These are phyloP conservation scores for Biscogniauxia marginata DNA, from an alignment of 2,329 filamentous ascomycete species.

Conservation along the genomic window DNA sequence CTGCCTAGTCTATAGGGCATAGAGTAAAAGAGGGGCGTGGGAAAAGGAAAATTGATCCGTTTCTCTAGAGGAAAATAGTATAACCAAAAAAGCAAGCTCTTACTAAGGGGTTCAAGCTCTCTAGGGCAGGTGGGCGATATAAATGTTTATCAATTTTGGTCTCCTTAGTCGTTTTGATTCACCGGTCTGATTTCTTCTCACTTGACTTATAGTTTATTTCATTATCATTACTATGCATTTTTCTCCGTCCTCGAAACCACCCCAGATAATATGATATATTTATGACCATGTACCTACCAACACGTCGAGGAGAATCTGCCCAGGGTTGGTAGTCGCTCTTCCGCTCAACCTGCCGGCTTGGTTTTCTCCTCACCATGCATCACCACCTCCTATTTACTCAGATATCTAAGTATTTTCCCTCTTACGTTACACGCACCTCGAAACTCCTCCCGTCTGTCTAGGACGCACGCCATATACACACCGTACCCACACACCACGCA, in stretches of 20 bases:
- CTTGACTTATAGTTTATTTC: neutral
- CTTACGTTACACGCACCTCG: neutral
- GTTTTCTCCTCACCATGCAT: neutral
- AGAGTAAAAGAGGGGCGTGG: neutral
- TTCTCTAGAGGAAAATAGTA: neutral
- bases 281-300: neutral
- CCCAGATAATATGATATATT: neutral
- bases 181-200: neutral
- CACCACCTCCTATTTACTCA: neutral
- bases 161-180: neutral
- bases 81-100: neutral
- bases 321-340: neutral
- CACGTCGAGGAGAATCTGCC: neutral
- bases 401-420: neutral
- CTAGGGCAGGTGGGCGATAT: neutral
- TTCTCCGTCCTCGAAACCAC: neutral
- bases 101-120: neutral
- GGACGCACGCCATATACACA: neutral
- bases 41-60: neutral
- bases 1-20: neutral
- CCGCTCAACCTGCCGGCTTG: neutral
- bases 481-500: neutral
- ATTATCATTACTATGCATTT: neutral
- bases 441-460: neutral
- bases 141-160: neutral